Base-by-base conservation (phyloP, 2,329 filamentous ascomycete species). In the Calonectria hongkongensis region DNA sequence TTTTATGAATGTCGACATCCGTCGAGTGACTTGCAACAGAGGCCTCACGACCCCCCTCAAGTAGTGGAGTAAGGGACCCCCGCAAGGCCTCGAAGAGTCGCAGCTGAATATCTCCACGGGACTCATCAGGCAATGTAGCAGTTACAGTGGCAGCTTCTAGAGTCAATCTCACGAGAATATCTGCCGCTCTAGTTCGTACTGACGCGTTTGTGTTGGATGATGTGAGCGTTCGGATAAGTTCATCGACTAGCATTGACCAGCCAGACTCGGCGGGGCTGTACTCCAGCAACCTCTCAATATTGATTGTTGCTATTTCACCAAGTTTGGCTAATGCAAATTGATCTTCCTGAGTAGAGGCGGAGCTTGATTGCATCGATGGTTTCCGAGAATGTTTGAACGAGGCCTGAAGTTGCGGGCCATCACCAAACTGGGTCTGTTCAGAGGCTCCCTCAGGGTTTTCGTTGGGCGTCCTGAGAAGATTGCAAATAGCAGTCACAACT, bases 1-100 rank as follows among this genome's bases (percentile, higher is more conserved):
- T 91, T 74, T 93, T 93, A 81, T 98, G 95, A 18, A 98, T 94
- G 68, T 97, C 94, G 21, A 95, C 86, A 76, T 97, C 93, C 0
- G 91, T 92, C 0, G 91, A 85, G 67, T 92, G 90, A 13, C 87
- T 89, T 2, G 90, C 86, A 0, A 93, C 89, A 2, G 90, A 90
- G 2, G 85, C 85, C 12, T 88, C 85, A 2, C 89, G 86, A 36
- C 89, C 86, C 12, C 86, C 84, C 28, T 85, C 84, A 73, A 93
- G 89, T 0, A 96, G 83, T 4, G 82, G 79, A 4, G 68, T 70
- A 2, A 95, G 86, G 18, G 93, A 91, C 74, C 87, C 89, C 69
- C 89, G 90, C 58, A 95, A 87, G 18, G 94, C 91, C 68, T 90
- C 86, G 3, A 98, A 86, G 15, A 96, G 88, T 56, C 93, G 91